Base-by-base conservation (phyloP, 1,139 yeast species). In the Spencermartinsiella ligniputridi region DNA sequence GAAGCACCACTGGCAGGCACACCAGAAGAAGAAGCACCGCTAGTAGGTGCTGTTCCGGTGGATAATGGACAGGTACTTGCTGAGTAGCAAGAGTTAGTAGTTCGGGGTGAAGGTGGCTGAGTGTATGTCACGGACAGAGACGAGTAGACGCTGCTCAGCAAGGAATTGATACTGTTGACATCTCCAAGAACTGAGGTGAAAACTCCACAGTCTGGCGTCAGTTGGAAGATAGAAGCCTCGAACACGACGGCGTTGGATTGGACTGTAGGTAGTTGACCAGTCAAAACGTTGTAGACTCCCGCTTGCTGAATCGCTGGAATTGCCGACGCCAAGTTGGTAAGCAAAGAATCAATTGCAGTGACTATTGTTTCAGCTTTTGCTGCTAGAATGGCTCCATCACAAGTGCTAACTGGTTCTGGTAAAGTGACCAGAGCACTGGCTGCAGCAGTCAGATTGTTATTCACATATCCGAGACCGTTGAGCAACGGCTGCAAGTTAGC, bases 121-220 rank as follows among this genome's bases (percentile, higher is more conserved):
- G 32, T 27, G 32, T 27, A 27, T 4, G 13, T 27, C 6, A 27
- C 15, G n/a, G 13, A 8, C 15, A 27, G 15, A 6, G 32, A 27
- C 4, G 13, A 5, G 15, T 27, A 27, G 6, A 27, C 32, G n/a
- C 32, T 27, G 32, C 32, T 27, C 15, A 27, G 15, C 15, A 27
- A n/a, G n/a, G 32, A 9, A 27, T 27, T 27, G 32, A 27, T 27
- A n/a, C 32, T 27, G 15, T 27, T 27, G 32, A 27, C 32, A 27
- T 27, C 32, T 9, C 32, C 15, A 5, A n/a, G 5, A 4, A 27
- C 15, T 11, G 32, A 6, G 4, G 32, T 27, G 32, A 27, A 27
- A 9, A 27, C 32, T 11, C 15, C 32, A 27, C 32, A 27, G 32
- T 27, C 32, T 8, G 32, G 32, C 4, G 32, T 27, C 15, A 27